Evolutionary conservation across 805 yeast species (phyloP).

Genomic region (Myxozyma melibiosi): DNA sequence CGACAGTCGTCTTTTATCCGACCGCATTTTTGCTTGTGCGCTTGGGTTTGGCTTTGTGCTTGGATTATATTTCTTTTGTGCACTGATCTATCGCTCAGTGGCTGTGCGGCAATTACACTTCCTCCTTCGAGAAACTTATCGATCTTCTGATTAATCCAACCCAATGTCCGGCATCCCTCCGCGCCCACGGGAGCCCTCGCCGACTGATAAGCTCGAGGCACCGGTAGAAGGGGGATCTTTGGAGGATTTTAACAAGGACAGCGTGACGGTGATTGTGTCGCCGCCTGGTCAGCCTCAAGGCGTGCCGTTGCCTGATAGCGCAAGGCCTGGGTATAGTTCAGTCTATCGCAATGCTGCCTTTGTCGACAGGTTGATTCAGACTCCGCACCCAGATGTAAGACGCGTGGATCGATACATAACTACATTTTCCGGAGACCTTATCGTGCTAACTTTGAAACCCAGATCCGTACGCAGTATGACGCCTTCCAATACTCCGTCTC

Average conservation of each 20-base stretch:
- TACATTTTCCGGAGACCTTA: too few relatives aligned
- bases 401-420: too few relatives aligned
- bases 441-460: not conserved
- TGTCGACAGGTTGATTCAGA: constrained; percentile 39
- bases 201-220: constrained; percentile 15
- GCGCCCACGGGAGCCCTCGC: constrained; percentile 10
- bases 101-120: not conserved
- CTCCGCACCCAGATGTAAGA: constrained; percentile 41
- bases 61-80: too few relatives aligned
- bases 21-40: too few relatives aligned
- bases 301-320: constrained; percentile 46
- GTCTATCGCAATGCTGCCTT: constrained; percentile 52
- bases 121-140: not conserved
- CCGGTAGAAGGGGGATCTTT: constrained; percentile 3
- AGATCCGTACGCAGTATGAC: constrained; percentile 46
- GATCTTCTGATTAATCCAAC: not conserved
- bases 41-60: too few relatives aligned
- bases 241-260: constrained; percentile 24
- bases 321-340: constrained; percentile 53
- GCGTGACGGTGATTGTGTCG: constrained; percentile 10
- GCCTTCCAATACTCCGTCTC: constrained; percentile 41
- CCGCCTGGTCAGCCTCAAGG: constrained; percentile 42
- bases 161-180: constrained; percentile 16
- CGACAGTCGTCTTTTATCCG: too few relatives aligned
- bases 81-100: too few relatives aligned